A percentile compares a stretch with the other conserved stretches of the same genome.
Evolutionary conservation across 495 filamentous ascomycete species (phyloP).

Genomic region (Rusavskia elegans): DNA sequence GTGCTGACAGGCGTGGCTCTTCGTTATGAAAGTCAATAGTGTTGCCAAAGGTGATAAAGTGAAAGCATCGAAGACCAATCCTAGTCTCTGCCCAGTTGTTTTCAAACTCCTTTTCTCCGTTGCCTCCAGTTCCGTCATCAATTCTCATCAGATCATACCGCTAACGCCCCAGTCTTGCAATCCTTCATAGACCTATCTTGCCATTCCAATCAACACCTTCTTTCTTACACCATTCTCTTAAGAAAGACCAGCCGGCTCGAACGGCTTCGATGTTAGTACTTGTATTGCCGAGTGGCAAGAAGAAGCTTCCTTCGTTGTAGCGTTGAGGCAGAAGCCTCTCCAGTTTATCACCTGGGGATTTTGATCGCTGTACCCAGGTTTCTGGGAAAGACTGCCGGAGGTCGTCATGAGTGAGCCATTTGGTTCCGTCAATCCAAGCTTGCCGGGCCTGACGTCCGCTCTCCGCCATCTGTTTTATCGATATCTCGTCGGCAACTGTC

Average conservation of each 20-base stretch:
- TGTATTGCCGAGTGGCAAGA: slow-evolving; percentile 25
- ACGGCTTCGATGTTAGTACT: slow-evolving; percentile 29
- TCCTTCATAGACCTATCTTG: slow-evolving; percentile 1
- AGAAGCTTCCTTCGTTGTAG: slow-evolving; percentile 24
- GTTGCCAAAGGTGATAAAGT: background rate
- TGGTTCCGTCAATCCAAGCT: slow-evolving; percentile 28
- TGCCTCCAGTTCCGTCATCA: background rate
- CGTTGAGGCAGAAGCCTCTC: slow-evolving; percentile 5
- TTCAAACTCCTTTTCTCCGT: background rate
- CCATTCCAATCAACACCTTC: slow-evolving; percentile 25
- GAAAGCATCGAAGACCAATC: background rate
- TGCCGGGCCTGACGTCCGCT: slow-evolving; percentile 24
- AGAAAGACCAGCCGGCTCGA: slow-evolving; percentile 24
- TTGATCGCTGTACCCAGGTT: slow-evolving; percentile 29
- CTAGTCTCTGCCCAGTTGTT: background rate
- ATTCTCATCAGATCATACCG: background rate
- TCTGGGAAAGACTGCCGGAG: slow-evolving; percentile 25
- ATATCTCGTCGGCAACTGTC: slow-evolving; percentile 6
- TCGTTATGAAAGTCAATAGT: background rate
- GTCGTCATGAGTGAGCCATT: slow-evolving; percentile 27
- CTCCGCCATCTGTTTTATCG: slow-evolving; percentile 26
- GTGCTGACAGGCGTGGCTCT: background rate
- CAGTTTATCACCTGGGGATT: slow-evolving; percentile 18
- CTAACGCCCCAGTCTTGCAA: background rate
- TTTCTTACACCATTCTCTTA: slow-evolving; percentile 31